These are phyloP conservation scores for Aphanomyces cochlioides DNA, from an alignment of 352 stramenopile species.

Conservation along the genomic window DNA sequence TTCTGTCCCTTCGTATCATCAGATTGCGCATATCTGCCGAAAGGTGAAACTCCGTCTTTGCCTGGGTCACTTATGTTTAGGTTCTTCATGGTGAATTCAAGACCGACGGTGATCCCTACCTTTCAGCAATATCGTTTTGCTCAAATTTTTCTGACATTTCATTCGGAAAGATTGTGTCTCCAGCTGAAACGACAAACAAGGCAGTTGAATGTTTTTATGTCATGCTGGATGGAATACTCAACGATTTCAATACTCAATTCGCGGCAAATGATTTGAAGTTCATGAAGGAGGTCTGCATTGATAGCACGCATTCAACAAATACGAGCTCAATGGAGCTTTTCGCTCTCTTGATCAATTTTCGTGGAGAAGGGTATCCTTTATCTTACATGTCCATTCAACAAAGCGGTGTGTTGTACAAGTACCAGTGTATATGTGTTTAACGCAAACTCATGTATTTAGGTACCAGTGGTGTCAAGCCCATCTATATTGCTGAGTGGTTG, in stretches of 20 bases:
- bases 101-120: not conserved
- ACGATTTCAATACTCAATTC: not conserved
- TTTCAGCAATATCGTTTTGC: not conserved
- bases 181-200: not conserved
- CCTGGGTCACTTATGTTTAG: not conserved
- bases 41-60: not conserved
- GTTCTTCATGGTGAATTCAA: not conserved
- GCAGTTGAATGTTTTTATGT: slow-evolving; percentile 8
- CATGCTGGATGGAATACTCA: not conserved
- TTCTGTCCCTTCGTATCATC: slow-evolving; percentile 7
- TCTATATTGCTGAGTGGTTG: not conserved
- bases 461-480: not conserved
- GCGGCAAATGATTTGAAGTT: not conserved
- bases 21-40: not conserved
- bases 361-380: not conserved
- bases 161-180: not conserved
- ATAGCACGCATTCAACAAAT: not conserved
- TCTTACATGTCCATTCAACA: slow-evolving; percentile 6
- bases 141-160: not conserved
- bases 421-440: too few species aligned
- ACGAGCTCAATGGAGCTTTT: not conserved
- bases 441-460: too few species aligned
- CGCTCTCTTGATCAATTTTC: not conserved
- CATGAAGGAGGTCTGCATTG: slow-evolving; percentile 8
- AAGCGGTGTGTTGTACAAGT: not conserved